Evolutionary conservation across 179 eudicot genomes (phyloP).

Genomic region (Actinidia chinensis): DNA sequence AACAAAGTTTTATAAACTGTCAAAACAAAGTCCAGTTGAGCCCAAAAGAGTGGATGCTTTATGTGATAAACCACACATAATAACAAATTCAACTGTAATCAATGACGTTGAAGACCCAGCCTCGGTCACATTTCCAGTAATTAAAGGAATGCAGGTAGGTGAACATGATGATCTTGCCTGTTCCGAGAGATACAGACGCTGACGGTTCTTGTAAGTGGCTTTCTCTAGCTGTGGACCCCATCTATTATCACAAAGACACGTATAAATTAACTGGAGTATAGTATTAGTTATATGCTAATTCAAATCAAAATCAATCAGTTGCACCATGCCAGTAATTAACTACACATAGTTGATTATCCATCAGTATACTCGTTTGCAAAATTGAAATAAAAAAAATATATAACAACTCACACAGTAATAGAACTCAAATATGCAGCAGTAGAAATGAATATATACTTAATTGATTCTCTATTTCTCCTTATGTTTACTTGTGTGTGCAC

Average conservation of each 20-base stretch:
- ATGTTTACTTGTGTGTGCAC: too few species aligned
- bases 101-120: neutral
- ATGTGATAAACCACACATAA: too few species aligned
- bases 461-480: too few species aligned
- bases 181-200: constrained; percentile 95
- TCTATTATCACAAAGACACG: constrained; percentile 28
- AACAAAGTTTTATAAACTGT: neutral
- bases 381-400: too few species aligned
- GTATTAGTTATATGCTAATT: neutral
- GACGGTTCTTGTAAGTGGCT: constrained; percentile 89
- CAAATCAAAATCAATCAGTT: neutral
- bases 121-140: neutral
- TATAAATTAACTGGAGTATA: neutral
- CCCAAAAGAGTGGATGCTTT: too few species aligned
- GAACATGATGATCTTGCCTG: constrained; percentile 45
- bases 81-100: too few species aligned
- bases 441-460: too few species aligned
- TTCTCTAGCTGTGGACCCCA: constrained; percentile 96
- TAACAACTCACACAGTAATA: too few species aligned
- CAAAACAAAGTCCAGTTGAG: neutral
- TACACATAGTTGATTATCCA: too few species aligned
- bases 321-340: neutral
- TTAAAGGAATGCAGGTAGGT: neutral
- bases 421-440: too few species aligned
- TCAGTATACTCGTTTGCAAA: too few species aligned